Evolutionary conservation across 2,329 filamentous ascomycete genomes (phyloP).

Genomic region (Coniochaeta sp.): DNA sequence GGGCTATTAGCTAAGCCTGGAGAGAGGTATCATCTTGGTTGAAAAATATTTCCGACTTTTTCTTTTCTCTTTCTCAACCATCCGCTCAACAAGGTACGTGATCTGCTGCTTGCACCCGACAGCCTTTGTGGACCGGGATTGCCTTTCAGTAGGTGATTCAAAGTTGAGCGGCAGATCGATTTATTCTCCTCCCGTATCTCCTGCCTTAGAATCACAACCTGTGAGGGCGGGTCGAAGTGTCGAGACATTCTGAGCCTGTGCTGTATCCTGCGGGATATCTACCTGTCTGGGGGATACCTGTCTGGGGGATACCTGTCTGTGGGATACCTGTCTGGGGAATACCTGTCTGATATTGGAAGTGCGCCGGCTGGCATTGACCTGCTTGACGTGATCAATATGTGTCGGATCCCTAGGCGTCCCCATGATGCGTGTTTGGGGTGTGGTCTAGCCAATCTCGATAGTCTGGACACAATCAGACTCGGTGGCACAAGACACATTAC

Average conservation of each 20-base stretch:
- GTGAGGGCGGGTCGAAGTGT: slow-evolving; percentile 81
- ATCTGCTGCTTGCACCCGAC: slow-evolving; percentile 24
- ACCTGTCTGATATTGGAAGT: no score
- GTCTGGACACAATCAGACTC: no score
- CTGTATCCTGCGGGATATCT: no score
- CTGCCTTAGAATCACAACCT: slow-evolving; percentile 71
- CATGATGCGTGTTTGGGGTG: no score
- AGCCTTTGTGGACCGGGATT: slow-evolving; percentile 24
- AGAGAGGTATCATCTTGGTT: background rate
- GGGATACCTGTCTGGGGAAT: no score
- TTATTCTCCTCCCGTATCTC: slow-evolving; percentile 67
- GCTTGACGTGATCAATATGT: no score
- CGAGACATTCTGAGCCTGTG: slow-evolving; percentile 64
- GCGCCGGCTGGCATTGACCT: no score
- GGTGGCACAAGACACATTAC: background rate
- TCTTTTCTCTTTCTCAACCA: slow-evolving; percentile 22
- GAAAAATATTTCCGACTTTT: slow-evolving; percentile 9
- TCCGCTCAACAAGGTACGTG: slow-evolving; percentile 28
- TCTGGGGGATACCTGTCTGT: no score
- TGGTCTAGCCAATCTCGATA: no score
- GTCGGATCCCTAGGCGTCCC: no score
- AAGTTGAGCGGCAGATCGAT: slow-evolving; percentile 57
- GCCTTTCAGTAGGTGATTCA: slow-evolving; percentile 50
- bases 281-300: no score
- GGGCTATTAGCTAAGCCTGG: no score